Percentiles rank a stretch among this genome's conserved stretches.
Evolutionary conservation across 305 asterid genomes (phyloP).

Genomic region (Lippia alba): DNA sequence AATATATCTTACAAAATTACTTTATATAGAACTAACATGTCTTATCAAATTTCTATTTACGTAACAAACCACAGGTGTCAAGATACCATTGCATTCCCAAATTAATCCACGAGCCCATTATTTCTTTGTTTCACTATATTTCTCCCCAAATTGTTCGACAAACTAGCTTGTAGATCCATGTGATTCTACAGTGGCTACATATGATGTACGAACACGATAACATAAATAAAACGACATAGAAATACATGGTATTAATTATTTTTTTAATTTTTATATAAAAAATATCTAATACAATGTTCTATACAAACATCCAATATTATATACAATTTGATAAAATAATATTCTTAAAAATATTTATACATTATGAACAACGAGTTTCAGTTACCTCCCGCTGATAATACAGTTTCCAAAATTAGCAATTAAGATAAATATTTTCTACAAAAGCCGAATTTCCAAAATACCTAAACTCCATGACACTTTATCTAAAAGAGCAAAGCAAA

Average conservation of each 20-base stretch:
- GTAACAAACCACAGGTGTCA: neutral
- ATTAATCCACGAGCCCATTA: neutral
- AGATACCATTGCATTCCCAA: neutral
- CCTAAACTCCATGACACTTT: constrained; percentile 2
- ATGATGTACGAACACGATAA: too few relatives aligned
- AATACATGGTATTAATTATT: too few relatives aligned
- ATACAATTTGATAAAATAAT: too few relatives aligned
- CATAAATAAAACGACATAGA: too few relatives aligned
- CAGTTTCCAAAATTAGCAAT: constrained; percentile 1
- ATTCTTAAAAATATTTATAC: too few relatives aligned
- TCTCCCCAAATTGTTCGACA: neutral
- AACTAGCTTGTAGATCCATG: constrained; percentile 16
- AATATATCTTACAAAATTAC: too few relatives aligned
- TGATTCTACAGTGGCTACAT: constrained; percentile 19
- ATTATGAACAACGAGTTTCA: neutral
- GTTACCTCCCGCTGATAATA: neutral
- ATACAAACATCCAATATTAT: too few relatives aligned
- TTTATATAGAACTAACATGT: neutral
- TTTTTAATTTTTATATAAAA: too few relatives aligned
- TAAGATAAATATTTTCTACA: constrained; percentile 12
- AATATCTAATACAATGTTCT: too few relatives aligned
- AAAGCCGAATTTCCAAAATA: constrained; percentile 21
- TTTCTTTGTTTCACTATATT: neutral
- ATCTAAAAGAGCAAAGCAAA: constrained; percentile 8
- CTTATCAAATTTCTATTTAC: neutral